Evolutionary conservation across 371 early-diverging fungal genomes (phyloP), one percentile per base, ranked within the genome.

Genomic region (Saksenaea vasiformis): DNA sequence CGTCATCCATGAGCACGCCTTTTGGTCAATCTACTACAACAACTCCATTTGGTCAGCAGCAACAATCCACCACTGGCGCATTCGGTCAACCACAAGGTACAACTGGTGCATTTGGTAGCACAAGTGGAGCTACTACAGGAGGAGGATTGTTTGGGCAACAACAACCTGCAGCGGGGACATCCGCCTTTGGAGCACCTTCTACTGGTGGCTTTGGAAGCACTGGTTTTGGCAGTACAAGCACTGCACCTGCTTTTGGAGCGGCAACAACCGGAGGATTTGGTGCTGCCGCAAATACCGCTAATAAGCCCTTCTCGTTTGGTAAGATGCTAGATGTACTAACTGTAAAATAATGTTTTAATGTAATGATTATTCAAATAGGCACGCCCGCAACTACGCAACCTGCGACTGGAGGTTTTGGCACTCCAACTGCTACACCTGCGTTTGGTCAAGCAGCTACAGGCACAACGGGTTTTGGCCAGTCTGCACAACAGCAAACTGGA

Each of bases 161-260:
- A 19, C 64, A 54, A 56, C 61, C 64, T 43, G 15, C 72, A 19
- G 61, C 70, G 17, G 37, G 60, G 26, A 57, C 65, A 3, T 39
- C 62, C 13, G 68, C 59, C 10, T 79, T 75, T 60, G 78, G 76
- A 24, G 61, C 54, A 44, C 66, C 61, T 58, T 61, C 71, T 31
- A 43, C 14, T 31, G 62, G 71, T 41, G 77, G 62, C 8, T 70
- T 74, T 22, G 70, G 72, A 51, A 19, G 66, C 54, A 55, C 64
- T 54, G 56, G 61, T 58, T n/a, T 61, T 67, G 22, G 70, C 67
- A 11, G 38, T 62, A 53, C 22, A 22, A 47, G 22, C 0, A 19
- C 70, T 56, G 70, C 77, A 22, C 54, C 74, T 39, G 71, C 72
- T 3, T 77, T 77, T 64, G 77, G 77, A 24, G 70, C 71, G 39